phyloP scores from a whole-genome alignment of 2,329 filamentous ascomycete genomes.

The Arachnopeziza araneosa region DNA sequence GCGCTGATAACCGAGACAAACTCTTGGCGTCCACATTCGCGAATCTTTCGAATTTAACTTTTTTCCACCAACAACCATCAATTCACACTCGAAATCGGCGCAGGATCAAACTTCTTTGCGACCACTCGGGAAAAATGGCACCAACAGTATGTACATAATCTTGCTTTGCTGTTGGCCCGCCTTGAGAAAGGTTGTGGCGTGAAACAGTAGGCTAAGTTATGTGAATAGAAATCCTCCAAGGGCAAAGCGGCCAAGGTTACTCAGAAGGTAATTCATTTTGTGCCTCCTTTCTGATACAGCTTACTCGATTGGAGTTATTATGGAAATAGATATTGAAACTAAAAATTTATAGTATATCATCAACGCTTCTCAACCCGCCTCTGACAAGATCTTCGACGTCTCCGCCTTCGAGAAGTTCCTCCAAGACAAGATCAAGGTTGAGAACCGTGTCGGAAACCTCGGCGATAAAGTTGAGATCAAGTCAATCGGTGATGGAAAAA shows the following conservation, averaged over 20 bases:
- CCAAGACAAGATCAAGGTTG: slow-evolving; percentile 99
- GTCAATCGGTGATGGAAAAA: slow-evolving; percentile 92
- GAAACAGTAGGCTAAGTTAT: slow-evolving; percentile 93
- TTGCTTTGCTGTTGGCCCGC: slow-evolving; percentile 90
- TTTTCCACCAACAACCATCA: neutral
- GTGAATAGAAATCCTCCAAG: slow-evolving; percentile 52
- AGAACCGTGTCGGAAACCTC: slow-evolving; percentile 96
- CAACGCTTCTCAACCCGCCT: slow-evolving; percentile 96
- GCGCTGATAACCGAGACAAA: neutral
- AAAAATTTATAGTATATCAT: slow-evolving; percentile 75
- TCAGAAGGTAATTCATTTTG: slow-evolving; percentile 27
- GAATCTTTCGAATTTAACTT: neutral
- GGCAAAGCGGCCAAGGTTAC: slow-evolving; percentile 70
- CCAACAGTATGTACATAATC: slow-evolving; percentile 79
- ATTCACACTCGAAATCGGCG: slow-evolving; percentile 27
- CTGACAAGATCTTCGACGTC: slow-evolving; percentile 99
- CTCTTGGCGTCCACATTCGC: neutral
- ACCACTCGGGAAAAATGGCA: slow-evolving; percentile 64
- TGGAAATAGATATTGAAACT: neutral
- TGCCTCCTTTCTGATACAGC: neutral
- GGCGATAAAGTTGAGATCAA: slow-evolving; percentile 88
- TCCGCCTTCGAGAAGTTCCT: slow-evolving; percentile 99
- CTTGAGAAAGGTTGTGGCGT: slow-evolving; percentile 43
- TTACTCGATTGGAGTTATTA: neutral
- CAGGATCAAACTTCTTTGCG: slow-evolving; percentile 67